Conservation (phyloP, 2,329 filamentous ascomycete species). For the Xylariaceae sp. region DNA sequence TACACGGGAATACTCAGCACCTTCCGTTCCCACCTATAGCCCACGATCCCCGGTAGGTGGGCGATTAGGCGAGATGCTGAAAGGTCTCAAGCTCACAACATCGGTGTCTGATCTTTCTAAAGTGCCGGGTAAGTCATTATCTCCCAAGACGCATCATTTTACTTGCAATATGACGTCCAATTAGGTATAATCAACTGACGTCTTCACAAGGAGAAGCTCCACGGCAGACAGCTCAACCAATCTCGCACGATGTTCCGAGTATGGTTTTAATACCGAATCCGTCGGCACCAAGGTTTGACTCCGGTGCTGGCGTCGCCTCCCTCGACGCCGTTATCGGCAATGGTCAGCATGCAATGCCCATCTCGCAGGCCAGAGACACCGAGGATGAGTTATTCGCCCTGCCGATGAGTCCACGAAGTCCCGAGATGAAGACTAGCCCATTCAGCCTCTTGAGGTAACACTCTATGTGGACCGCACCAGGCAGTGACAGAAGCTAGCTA, state of each 20-base stretch:
- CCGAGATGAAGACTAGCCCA: conserved; percentile 79
- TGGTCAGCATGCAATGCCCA: conserved; percentile 10
- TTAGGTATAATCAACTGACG: conserved; percentile 1
- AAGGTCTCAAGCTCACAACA: conserved; percentile 73
- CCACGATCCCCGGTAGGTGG: conserved; percentile 64
- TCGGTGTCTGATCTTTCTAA: conserved; percentile 60
- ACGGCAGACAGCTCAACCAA: conserved; percentile 11
- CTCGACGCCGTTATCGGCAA: conserved; percentile 40
- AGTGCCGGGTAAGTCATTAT: conserved; percentile 44
- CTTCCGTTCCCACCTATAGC: conserved; percentile 44
- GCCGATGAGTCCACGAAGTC: conserved; percentile 79
- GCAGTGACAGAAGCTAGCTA: background rate
- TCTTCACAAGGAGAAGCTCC: conserved; percentile 8
- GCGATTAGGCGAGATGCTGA: conserved; percentile 72
- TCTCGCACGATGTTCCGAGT: conserved; percentile 33
- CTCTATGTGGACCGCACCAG: background rate
- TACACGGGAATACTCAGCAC: conserved; percentile 22
- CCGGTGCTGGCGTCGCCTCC: conserved; percentile 33
- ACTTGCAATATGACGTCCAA: background rate
- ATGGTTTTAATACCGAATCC: conserved; percentile 25
- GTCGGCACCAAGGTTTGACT: conserved; percentile 9
- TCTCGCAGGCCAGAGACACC: conserved; percentile 43
- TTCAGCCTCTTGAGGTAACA: conserved; percentile 54
- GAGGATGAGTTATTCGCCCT: conserved; percentile 85
- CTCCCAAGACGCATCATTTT: background rate